phyloP scores from a whole-genome alignment of 345 rosid species.

The Populus alba region DNA sequence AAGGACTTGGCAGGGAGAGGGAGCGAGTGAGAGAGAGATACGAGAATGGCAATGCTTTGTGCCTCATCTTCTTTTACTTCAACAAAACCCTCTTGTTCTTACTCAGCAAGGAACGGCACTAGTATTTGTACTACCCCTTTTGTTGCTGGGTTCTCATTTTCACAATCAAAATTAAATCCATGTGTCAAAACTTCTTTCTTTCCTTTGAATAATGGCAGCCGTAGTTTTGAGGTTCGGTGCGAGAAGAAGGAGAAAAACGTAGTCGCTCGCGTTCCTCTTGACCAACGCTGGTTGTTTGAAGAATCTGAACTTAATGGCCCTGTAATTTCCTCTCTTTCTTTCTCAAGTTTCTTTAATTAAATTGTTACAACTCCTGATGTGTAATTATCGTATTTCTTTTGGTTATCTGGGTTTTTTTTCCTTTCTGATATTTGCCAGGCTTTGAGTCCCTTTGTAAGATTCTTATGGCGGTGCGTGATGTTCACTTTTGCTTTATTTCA shows the following conservation, averaged over 20 bases:
- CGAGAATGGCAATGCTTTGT: slow-evolving; percentile 11
- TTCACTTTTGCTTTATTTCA: not conserved
- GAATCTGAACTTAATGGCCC: slow-evolving; percentile 32
- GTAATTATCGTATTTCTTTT: not conserved
- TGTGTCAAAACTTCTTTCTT: not conserved
- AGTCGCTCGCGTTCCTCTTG: slow-evolving; percentile 24
- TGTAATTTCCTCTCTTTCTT: slow-evolving; percentile 3
- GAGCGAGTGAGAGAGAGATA: not conserved
- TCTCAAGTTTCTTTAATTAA: no score
- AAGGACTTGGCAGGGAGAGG: not conserved
- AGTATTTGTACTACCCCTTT: not conserved
- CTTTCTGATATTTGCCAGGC: not conserved
- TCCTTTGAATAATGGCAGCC: not conserved
- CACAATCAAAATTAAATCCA: not conserved
- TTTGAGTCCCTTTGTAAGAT: not conserved
- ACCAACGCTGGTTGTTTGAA: slow-evolving; percentile 36
- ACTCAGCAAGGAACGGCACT: not conserved
- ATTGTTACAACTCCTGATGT: not conserved
- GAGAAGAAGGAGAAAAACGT: slow-evolving; percentile 6
- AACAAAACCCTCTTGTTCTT: not conserved
- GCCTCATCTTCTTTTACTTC: not conserved
- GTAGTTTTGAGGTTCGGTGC: slow-evolving; percentile 15
- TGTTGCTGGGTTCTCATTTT: not conserved
- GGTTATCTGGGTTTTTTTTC: not conserved
- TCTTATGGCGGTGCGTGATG: not conserved